Evolutionary conservation across 2,329 filamentous ascomycete genomes (phyloP), one percentile per base, ranked within the genome.

Genomic region (Tolypocladium ophioglossoides): DNA sequence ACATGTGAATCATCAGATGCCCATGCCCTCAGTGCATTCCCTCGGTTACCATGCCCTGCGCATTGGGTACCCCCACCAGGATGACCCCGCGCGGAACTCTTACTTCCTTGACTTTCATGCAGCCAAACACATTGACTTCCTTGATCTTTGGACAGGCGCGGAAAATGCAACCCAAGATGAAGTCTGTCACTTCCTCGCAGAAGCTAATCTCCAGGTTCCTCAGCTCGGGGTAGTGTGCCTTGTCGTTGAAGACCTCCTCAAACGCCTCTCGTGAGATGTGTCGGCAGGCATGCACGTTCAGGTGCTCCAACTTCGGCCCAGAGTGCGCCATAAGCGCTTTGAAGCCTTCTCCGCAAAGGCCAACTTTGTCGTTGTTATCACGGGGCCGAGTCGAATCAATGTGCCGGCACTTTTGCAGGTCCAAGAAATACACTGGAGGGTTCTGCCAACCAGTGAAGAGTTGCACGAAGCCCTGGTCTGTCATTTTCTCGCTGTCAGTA

Each of bases 251-350:
- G 0, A 87, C 85, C 11, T 85, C 78, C 57, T 89, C 83, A 56
- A 96, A 91, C 0, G 88, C 83, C 18, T 79, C 72, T 37, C 79
- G 76, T 1, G 82, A 79, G 58, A 97, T 91, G 66, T 96, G 87
- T 3, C 92, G 85, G 65, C 90, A 95, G 0, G 86, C 88, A 16
- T 89, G 82, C n/a, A 96, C 75, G 64, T 95, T 88, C 37, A 97
- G 74, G 41, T 79, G 74, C 56, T 78, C 76, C 2, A 97, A 70
- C 12, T 71, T 75, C 1, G 71, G 65, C 4, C 89, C 88, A 0
- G 91, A 96, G 66, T 96, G 92, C 0, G 74, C 72, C 89, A 96
- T 96, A 46, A 96, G 71, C 0, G 89, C 88, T 59, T 78, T 74
- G 72, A 97, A 92, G 0, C 87, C 91, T 7, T 79, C 71, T 0